Conservation (phyloP, 2,329 filamentous ascomycete species). For the Ophiostoma sp. region DNA sequence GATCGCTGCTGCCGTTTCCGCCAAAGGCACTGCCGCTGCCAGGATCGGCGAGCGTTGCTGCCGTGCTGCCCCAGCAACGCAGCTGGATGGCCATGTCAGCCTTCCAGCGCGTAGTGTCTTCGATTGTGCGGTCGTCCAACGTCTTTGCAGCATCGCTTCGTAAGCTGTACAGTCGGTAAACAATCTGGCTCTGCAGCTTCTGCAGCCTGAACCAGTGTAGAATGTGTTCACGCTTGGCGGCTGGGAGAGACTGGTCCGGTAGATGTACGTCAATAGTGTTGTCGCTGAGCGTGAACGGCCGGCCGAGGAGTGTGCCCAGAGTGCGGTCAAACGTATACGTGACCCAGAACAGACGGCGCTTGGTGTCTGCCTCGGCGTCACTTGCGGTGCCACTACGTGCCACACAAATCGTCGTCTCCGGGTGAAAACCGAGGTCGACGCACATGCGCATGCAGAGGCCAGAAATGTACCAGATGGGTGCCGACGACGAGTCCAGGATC, state of each 20-base stretch:
- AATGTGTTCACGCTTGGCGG: constrained; percentile 21
- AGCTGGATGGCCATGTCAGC: constrained; percentile 15
- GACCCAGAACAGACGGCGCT: constrained; percentile 30
- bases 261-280: constrained; percentile 27
- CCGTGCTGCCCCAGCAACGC: background rate
- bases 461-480: constrained; percentile 29
- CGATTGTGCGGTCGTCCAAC: background rate
- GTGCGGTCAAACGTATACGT: constrained; percentile 29
- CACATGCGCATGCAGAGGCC: constrained; percentile 29
- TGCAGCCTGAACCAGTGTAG: constrained; percentile 29
- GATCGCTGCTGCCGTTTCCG: constrained; percentile 3
- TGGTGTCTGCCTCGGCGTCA: constrained; percentile 22
- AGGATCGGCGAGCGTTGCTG: background rate
- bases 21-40: constrained; percentile 2
- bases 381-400: background rate
- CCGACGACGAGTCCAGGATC: constrained; percentile 25
- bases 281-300: constrained; percentile 28
- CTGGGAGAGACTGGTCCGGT: constrained; percentile 19
- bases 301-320: constrained; percentile 28
- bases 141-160: background rate
- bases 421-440: constrained; percentile 28
- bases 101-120: constrained; percentile 14
- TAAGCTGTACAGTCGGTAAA: constrained; percentile 18
- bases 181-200: constrained; percentile 27
- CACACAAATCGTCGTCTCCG: constrained; percentile 24